These are phyloP conservation scores for Fusarium vanettenii DNA, from an alignment of 2,329 filamentous ascomycete species.

Conservation along the genomic window DNA sequence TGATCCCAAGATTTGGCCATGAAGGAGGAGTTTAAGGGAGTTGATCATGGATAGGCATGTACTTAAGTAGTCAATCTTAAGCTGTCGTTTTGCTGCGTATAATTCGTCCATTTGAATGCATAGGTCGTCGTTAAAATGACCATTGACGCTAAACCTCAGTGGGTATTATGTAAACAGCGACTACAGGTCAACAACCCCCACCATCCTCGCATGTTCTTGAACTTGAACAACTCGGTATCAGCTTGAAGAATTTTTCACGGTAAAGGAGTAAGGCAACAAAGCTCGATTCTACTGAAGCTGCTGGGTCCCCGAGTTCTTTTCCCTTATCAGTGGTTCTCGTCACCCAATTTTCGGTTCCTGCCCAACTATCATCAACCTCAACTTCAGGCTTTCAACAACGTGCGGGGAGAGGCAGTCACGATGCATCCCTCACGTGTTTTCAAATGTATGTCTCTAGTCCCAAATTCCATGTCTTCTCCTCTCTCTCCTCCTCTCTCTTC, in stretches of 20 bases:
- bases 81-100: not conserved
- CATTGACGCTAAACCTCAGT: constrained; percentile 12
- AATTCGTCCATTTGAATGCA: not conserved
- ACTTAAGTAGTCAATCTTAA: not conserved
- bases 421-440: constrained; percentile 44
- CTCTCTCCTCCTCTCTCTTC: not conserved
- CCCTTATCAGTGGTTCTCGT: not conserved
- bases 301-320: not conserved
- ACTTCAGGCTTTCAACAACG: not conserved
- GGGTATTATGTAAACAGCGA: constrained; percentile 21
- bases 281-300: not conserved
- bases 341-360: not conserved
- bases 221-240: not conserved
- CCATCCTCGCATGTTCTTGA: constrained; percentile 7
- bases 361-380: not conserved
- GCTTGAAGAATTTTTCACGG: not conserved
- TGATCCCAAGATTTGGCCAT: not conserved
- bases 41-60: not conserved
- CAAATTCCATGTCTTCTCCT: not conserved
- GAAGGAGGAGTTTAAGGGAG: not conserved
- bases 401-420: constrained; percentile 6
- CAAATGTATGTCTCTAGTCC: constrained; percentile 34
- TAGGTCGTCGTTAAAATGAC: not conserved
- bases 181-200: not conserved
- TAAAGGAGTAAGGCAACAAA: not conserved